phyloP scores from a whole-genome alignment of 306 rosid species.

The Cucurbita maxima region DNA sequence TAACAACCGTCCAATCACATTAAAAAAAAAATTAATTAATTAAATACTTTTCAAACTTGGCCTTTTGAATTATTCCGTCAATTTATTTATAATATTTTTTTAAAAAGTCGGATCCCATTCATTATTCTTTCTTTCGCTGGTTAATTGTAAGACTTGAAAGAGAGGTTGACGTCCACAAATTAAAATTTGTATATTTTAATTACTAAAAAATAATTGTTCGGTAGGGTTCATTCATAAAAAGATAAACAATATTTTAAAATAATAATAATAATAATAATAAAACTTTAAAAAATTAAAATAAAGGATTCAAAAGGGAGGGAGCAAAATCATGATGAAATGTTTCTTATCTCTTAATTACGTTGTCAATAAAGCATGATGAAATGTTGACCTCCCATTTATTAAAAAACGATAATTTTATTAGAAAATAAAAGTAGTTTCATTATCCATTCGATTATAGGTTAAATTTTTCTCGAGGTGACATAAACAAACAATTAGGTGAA shows the following conservation, averaged over 20 bases:
- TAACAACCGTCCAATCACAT: not conserved
- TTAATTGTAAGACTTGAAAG: not conserved
- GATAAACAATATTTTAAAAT: not conserved
- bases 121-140: not conserved
- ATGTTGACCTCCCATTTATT: too few relatives aligned
- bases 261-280: too few relatives aligned
- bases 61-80: not conserved
- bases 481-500: too few relatives aligned
- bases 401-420: too few relatives aligned
- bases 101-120: not conserved
- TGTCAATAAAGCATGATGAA: too few relatives aligned
- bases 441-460: too few relatives aligned
- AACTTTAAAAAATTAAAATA: not conserved
- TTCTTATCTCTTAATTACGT: too few relatives aligned
- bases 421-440: too few relatives aligned
- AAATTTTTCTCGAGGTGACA: too few relatives aligned
- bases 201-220: not conserved
- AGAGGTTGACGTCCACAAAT: not conserved
- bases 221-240: not conserved
- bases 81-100: not conserved
- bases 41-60: not conserved
- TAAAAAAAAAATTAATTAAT: not conserved
- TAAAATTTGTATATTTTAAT: not conserved
- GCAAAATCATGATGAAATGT: too few relatives aligned
- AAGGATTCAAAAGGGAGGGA: too few relatives aligned